Conservation (phyloP, 1,284 basidiomycete genomes). For the Paramarasmius palmivorus region DNA sequence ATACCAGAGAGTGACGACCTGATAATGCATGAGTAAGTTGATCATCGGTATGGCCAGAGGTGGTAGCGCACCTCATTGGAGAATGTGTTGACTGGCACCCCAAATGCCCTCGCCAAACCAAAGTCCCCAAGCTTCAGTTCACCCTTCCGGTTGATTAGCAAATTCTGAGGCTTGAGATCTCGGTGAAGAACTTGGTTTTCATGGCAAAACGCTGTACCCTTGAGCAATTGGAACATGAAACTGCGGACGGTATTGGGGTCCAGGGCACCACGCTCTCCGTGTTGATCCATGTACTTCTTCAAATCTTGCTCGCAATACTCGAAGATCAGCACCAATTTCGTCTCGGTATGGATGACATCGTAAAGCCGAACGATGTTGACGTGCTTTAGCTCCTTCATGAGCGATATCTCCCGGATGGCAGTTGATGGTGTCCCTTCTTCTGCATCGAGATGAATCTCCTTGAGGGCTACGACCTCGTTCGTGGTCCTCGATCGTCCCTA, state of each 20-base stretch:
- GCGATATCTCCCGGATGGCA: slow-evolving; percentile 92
- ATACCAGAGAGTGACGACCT: slow-evolving; percentile 99
- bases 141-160: slow-evolving; percentile 95
- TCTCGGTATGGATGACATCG: slow-evolving; percentile 98
- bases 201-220: slow-evolving; percentile 98
- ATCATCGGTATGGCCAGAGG: not conserved
- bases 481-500: slow-evolving; percentile 85
- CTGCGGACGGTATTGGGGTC: slow-evolving; percentile 92
- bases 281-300: slow-evolving; percentile 99
- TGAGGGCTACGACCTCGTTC: slow-evolving; percentile 88
- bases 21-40: slow-evolving; percentile 10
- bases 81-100: slow-evolving; percentile 95
- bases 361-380: slow-evolving; percentile 94
- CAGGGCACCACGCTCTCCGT: slow-evolving; percentile 94
- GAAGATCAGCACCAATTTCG: slow-evolving; percentile 97
- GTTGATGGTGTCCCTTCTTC: slow-evolving; percentile 95
- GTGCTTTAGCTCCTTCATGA: slow-evolving; percentile 97
- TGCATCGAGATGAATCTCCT: slow-evolving; percentile 94
- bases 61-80: slow-evolving; percentile 78
- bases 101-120: slow-evolving; percentile 92
- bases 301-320: slow-evolving; percentile 99
- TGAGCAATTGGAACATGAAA: slow-evolving; percentile 97
- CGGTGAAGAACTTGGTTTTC: slow-evolving; percentile 98
- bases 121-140: slow-evolving; percentile 98
- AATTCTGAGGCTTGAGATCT: slow-evolving; percentile 96